A percentile compares a stretch with the other conserved stretches of the same genome.
Conservation (phyloP, 768 basidiomycete genomes). For the Exidia glandulosa region DNA sequence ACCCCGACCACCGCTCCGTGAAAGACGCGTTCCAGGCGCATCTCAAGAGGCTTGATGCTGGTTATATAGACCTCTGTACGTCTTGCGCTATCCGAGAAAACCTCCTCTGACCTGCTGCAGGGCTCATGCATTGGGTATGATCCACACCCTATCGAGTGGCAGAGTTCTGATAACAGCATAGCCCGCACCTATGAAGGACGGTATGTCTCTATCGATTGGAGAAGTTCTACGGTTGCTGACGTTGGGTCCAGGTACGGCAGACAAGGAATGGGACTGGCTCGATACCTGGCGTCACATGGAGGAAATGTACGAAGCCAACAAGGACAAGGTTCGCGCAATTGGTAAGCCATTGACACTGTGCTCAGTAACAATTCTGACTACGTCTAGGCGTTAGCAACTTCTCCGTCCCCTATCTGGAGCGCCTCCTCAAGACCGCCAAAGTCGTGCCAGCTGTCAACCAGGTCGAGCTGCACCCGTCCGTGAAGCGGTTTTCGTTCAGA, state of each 20-base stretch:
- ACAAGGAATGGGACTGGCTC: constrained; percentile 57
- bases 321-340: constrained; percentile 68
- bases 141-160: constrained; percentile 34
- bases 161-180: constrained; percentile 1
- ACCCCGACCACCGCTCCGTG: constrained; percentile 47
- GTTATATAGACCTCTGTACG: constrained; percentile 72
- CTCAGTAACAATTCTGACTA: no score
- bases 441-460: constrained; percentile 38
- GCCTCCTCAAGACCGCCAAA: constrained; percentile 28
- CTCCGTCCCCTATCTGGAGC: constrained; percentile 8
- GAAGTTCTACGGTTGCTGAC: neutral
- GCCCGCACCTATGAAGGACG: neutral
- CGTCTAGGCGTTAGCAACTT: constrained; percentile 18
- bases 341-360: constrained; percentile 22
- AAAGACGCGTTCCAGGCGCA: constrained; percentile 55
- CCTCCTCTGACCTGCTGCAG: neutral
- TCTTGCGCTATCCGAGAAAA: constrained; percentile 5
- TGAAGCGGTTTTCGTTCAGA: constrained; percentile 18
- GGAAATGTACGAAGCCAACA: constrained; percentile 40
- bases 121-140: constrained; percentile 78
- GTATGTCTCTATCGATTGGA: neutral
- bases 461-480: constrained; percentile 28
- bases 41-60: constrained; percentile 53
- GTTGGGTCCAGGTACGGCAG: constrained; percentile 18
- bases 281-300: constrained; percentile 78